Base-by-base conservation (phyloP, 257 asterid genomes). In the Plectranthus barbatus region DNA sequence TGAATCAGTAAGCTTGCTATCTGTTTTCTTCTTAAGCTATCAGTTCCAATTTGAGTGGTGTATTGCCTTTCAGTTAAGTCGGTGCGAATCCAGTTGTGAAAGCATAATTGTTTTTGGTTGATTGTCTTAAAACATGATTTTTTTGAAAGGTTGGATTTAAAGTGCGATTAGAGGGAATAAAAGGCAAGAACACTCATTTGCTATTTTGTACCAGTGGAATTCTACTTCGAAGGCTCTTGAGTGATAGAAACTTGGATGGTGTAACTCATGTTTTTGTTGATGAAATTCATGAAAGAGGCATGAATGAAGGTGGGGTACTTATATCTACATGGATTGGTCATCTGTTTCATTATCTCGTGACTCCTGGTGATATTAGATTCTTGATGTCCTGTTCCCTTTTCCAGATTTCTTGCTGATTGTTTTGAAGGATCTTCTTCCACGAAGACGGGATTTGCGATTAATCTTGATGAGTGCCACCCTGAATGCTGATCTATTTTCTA, bases 211-310 rank as follows among this genome's bases (percentile, higher is more conserved):
- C 99, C 50, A 93, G 96, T 78, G 99, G 99, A 72, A 90, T 92
- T 82, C 74, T 92, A 83, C 96, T 93, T 26, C 95, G 99, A 14
- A 82, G 99, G 71, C 91, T 93, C 48, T 81, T 93, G 86, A 83
- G 87, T 81, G 99, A 93, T 74, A 88, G 81, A 66, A 93, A 87
- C 68, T 83, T 93, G 69, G 84, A 81, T 56, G 99, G 96, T 13
- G 55, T 87, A 63, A 93, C 96, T 57, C 97, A 93, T 79, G 90
- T 90, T 57, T 87, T 93, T 68, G 97, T 93, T 62, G 99, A 93
- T 84, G 99, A 93, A 72, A 93, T 93, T 75, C 99, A 93, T 37
- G 99, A 93, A 80, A 85, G 99, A 36, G 99, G 99, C 78, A 93
- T 93, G 97, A 93, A 93, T 84, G 99, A 93, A 93, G 99, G 99